Percentiles rank a stretch among this genome's conserved stretches.
These are phyloP conservation scores for Massospora cicadina DNA, from an alignment of 371 early-diverging fungal genomes.

Conservation along the genomic window DNA sequence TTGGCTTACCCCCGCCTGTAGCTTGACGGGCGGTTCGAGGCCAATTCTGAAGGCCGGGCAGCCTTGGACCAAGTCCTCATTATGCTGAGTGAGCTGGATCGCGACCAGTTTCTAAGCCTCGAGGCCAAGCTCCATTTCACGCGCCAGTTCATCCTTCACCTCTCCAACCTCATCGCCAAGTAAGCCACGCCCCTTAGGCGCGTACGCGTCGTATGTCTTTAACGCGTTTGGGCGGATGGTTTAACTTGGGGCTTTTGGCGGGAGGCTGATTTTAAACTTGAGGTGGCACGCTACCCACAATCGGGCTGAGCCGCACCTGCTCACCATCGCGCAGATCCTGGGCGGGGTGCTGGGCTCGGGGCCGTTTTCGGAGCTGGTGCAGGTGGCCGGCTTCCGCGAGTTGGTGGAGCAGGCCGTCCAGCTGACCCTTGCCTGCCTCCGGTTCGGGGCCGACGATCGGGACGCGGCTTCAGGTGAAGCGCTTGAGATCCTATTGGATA, in stretches of 20 bases:
- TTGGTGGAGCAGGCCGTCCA: background rate
- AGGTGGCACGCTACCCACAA: background rate
- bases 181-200: background rate
- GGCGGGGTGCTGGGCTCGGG: background rate
- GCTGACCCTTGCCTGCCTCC: background rate
- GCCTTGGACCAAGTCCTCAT: slow-evolving; percentile 1
- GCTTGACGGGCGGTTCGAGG: background rate
- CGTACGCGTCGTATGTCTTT: too few species aligned
- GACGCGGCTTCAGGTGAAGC: background rate
- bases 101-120: background rate
- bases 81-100: background rate
- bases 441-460: background rate
- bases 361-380: background rate
- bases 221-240: too few species aligned
- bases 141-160: background rate
- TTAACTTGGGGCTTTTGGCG: too few species aligned
- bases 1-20: background rate
- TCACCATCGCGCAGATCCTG: background rate
- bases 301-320: background rate
- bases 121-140: background rate
- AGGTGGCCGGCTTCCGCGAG: background rate
- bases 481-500: background rate
- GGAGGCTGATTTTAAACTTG: too few species aligned
- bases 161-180: background rate
- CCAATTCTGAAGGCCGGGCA: background rate